Base-by-base conservation (phyloP, 73 alveolate genomes). In the Tetrahymena malaccensis region DNA sequence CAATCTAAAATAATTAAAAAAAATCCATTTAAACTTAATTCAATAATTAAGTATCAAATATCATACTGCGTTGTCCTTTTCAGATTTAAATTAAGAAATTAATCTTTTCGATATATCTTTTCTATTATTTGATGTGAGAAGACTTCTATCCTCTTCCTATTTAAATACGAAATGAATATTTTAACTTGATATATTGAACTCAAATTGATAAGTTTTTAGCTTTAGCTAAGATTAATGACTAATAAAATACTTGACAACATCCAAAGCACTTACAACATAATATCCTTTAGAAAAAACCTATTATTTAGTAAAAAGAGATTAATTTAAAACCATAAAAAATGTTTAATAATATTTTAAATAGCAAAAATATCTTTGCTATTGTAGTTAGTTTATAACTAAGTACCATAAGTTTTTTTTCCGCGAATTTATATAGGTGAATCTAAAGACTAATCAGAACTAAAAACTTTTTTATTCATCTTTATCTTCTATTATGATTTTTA, bases 131-230 rank as follows among this genome's bases (percentile, higher is more conserved):
- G 97, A 95, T 43, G 97, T 95, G 44, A 95, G 93, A 17, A 95
- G 93, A 34, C 95, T 85, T 35, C 33, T 85, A 95, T 95, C 97
- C 35, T 95, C 97, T 35, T 94, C 97, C 95, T 95, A 56, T 55
- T 50, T 50, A 50, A 85, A 40, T 94, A 94, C 10, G 1, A 27
- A 70, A 31, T 70, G 31, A 70, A 70, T 70, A 70, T 0, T 4
- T 27, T 27, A 27, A 21, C 34, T 22, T 22, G 4, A 1, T 25
- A 70, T 19, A 3, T 15, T 8, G 0, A 50, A 15, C 22, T 5
- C 7, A 19, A 11, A 50, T 1, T 50, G 31, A 50, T 10, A 50
- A 15, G 16, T 19, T 50, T 21, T 19, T 19, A 50, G 1, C 0
- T 13, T 19, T 70, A 1, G 17, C 34, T 70, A n/a, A n/a, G 37